phyloP scores from a whole-genome alignment of 1,284 basidiomycete genomes.

The Grifola frondosa region DNA sequence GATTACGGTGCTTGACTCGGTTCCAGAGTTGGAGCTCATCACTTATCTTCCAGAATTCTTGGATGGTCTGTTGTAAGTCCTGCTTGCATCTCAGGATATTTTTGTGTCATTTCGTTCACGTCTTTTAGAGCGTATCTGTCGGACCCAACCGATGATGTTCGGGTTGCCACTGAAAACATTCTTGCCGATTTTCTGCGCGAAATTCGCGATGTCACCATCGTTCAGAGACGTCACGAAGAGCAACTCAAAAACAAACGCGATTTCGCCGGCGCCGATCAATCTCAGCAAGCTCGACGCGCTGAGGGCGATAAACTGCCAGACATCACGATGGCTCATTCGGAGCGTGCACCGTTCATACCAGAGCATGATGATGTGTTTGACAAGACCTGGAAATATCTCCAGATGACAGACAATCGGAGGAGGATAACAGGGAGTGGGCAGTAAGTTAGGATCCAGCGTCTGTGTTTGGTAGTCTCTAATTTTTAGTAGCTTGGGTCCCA shows the following conservation, averaged over 20 bases:
- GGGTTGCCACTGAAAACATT: constrained; percentile 88
- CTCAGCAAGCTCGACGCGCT: too few relatives aligned
- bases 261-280: too few relatives aligned
- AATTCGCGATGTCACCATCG: constrained; percentile 80
- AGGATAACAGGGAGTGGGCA: constrained; percentile 61
- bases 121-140: constrained; percentile 84
- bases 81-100: constrained; percentile 2
- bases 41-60: constrained; percentile 94
- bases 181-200: constrained; percentile 93
- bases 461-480: constrained; percentile 24
- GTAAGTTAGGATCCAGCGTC: constrained; percentile 38
- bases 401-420: constrained; percentile 49
- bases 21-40: constrained; percentile 95
- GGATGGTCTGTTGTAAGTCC: constrained; percentile 87
- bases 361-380: constrained; percentile 49
- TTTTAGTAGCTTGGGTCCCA: constrained; percentile 75
- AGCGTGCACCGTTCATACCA: constrained; percentile 42
- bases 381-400: constrained; percentile 25
- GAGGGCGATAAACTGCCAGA: constrained; percentile 31
- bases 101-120: constrained; percentile 8
- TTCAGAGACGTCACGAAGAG: constrained; percentile 65
- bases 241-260: constrained; percentile 45
- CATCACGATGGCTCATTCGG: constrained; percentile 27
- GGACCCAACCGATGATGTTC: constrained; percentile 93
- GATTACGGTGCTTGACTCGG: constrained; percentile 95